These are phyloP conservation scores for Cyberlindnera misumaiensis DNA, from an alignment of 805 yeast genomes.

Conservation along the genomic window DNA sequence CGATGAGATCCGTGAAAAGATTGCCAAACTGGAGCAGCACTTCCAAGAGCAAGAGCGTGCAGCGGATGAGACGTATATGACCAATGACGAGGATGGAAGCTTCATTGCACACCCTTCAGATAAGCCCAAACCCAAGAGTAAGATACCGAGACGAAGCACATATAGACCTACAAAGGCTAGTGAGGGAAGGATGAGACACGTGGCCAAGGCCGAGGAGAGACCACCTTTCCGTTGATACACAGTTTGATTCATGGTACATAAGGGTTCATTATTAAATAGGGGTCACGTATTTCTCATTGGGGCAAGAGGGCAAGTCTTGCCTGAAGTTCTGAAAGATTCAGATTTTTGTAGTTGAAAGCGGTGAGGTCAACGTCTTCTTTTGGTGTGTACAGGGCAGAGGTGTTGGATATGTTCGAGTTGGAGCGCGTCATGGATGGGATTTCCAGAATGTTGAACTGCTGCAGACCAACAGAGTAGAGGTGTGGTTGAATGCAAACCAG, in stretches of 20 bases:
- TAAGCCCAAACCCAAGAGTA: not conserved
- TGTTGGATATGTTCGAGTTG: constrained; percentile 13
- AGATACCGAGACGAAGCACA: constrained; percentile 7
- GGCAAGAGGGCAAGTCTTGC: constrained; percentile 13
- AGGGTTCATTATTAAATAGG: not conserved
- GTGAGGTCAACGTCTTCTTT: constrained; percentile 11
- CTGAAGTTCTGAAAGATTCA: constrained; percentile 17
- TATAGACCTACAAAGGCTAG: constrained; percentile 19
- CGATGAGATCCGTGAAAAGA: constrained; percentile 17
- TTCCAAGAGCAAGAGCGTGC: constrained; percentile 10
- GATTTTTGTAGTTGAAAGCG: constrained; percentile 11
- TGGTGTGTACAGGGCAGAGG: constrained; percentile 8
- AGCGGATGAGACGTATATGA: constrained; percentile 24
- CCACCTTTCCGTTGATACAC: constrained; percentile 20
- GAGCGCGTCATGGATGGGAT: constrained; percentile 21
- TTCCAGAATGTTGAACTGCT: constrained; percentile 13
- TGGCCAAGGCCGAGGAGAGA: constrained; percentile 12
- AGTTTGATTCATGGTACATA: not conserved
- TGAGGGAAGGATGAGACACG: constrained; percentile 13
- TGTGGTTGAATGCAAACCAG: constrained; percentile 19
- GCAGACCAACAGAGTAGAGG: constrained; percentile 17
- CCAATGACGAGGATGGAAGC: constrained; percentile 26
- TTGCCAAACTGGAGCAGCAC: constrained; percentile 14
- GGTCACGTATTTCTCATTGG: not conserved
- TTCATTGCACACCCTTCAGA: constrained; percentile 23